Conservation (phyloP, 805 yeast species). For the Sugiyamaella boreocaroliniensis region DNA sequence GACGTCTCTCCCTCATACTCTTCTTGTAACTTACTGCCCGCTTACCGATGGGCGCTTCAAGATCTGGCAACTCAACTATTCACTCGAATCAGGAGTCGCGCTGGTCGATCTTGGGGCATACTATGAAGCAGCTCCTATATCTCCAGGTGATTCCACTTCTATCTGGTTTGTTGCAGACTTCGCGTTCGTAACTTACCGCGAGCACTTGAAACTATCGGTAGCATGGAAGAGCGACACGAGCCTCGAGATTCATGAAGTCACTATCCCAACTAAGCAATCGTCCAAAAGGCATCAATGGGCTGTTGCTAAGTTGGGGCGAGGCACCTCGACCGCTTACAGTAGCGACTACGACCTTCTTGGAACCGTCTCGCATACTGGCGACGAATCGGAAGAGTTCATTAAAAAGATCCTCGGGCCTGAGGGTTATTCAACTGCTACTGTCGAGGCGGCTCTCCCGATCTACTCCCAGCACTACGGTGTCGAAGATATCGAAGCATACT, state of each 20-base stretch:
- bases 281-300: neutral
- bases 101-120: slow-evolving; percentile 27
- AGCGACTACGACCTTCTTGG: neutral
- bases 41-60: slow-evolving; percentile 40
- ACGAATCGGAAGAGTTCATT: slow-evolving; percentile 29
- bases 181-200: slow-evolving; percentile 24
- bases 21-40: slow-evolving; percentile 38
- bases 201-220: slow-evolving; percentile 33
- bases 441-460: slow-evolving; percentile 48
- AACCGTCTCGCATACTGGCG: slow-evolving; percentile 20
- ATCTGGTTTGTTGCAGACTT: slow-evolving; percentile 48
- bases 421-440: slow-evolving; percentile 41
- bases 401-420: slow-evolving; percentile 45
- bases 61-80: slow-evolving; percentile 30
- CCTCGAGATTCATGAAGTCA: slow-evolving; percentile 35
- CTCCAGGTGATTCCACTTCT: slow-evolving; percentile 32
- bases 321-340: neutral
- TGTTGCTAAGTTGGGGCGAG: neutral
- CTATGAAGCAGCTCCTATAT: slow-evolving; percentile 24
- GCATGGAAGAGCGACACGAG: slow-evolving; percentile 62
- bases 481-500: slow-evolving; percentile 18
- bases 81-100: slow-evolving; percentile 12
- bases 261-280: neutral
- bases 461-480: slow-evolving; percentile 40
- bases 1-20: slow-evolving; percentile 8